These are phyloP conservation scores for Eucalyptus urophylla DNA, from an alignment of 345 rosid species.

Conservation along the genomic window DNA sequence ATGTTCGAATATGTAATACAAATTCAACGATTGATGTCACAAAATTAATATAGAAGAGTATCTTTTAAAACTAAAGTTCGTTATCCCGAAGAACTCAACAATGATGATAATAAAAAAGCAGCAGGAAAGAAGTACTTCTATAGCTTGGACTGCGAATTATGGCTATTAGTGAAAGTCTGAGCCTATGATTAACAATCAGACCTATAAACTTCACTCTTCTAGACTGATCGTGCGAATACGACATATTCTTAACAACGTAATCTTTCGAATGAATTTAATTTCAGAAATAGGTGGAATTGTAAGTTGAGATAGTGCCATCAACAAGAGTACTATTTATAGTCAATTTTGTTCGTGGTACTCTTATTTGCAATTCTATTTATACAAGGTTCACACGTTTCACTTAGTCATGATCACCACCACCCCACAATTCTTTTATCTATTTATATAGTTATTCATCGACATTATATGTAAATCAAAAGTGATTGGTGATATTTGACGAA, in stretches of 20 bases:
- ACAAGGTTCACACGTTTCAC: not conserved
- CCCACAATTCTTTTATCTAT: not conserved
- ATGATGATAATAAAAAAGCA: not conserved
- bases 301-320: not conserved
- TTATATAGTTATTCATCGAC: not conserved
- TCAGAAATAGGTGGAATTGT: not conserved
- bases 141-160: not conserved
- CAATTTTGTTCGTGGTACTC: not conserved
- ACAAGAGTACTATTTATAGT: not conserved
- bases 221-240: not conserved
- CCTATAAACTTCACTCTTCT: not conserved
- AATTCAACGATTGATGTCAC: not conserved
- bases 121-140: not conserved
- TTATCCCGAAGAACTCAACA: not conserved
- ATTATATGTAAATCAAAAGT: not conserved
- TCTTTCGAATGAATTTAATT: not conserved
- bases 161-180: not conserved
- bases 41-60: not conserved
- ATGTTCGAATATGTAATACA: not conserved
- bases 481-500: not conserved
- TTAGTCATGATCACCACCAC: not conserved
- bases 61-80: not conserved
- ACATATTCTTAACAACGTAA: not conserved
- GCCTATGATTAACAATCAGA: not conserved
- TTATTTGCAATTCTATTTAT: not conserved